phyloP scores from a whole-genome alignment of 495 filamentous ascomycete genomes.

The Aspergillus panamensis region DNA sequence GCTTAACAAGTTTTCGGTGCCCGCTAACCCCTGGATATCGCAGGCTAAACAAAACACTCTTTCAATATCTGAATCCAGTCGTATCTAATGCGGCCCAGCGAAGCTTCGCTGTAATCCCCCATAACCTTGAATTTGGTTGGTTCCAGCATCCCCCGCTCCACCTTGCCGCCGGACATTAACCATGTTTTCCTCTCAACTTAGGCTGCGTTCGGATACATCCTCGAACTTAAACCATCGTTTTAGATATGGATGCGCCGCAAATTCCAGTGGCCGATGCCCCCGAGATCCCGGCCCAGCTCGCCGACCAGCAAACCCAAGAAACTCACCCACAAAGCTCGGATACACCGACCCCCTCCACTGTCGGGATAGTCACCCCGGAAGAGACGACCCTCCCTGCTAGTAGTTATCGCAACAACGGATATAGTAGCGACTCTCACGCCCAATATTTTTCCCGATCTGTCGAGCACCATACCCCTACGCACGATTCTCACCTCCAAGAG shows the following conservation, averaged over 20 bases:
- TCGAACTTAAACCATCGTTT: not conserved
- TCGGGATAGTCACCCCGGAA: constrained; percentile 36
- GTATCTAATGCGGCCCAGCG: constrained; percentile 10
- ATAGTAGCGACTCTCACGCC: constrained; percentile 44
- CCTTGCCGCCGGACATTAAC: constrained; percentile 13
- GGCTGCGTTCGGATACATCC: constrained; percentile 1
- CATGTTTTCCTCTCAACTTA: constrained; percentile 19
- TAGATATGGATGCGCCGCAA: constrained; percentile 32
- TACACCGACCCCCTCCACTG: constrained; percentile 24
- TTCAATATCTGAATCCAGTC: constrained; percentile 2
- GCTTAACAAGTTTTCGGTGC: not conserved
- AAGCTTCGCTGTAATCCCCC: constrained; percentile 13
- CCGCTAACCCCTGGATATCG: constrained; percentile 2
- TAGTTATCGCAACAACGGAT: constrained; percentile 35
- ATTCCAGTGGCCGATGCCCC: constrained; percentile 23
- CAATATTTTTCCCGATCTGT: constrained; percentile 44
- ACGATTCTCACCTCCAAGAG: constrained; percentile 41
- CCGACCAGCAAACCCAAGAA: constrained; percentile 25
- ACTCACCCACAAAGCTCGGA: constrained; percentile 23
- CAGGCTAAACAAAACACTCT: constrained; percentile 1
- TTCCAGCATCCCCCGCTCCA: constrained; percentile 19
- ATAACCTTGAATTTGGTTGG: constrained; percentile 19
- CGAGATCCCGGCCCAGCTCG: constrained; percentile 20
- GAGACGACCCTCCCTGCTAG: constrained; percentile 26
- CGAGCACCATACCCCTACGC: constrained; percentile 42